Evolutionary conservation across 352 stramenopile species (phyloP), one percentile per base, ranked within the genome.

Genomic region (Globisporangium spinosum): DNA sequence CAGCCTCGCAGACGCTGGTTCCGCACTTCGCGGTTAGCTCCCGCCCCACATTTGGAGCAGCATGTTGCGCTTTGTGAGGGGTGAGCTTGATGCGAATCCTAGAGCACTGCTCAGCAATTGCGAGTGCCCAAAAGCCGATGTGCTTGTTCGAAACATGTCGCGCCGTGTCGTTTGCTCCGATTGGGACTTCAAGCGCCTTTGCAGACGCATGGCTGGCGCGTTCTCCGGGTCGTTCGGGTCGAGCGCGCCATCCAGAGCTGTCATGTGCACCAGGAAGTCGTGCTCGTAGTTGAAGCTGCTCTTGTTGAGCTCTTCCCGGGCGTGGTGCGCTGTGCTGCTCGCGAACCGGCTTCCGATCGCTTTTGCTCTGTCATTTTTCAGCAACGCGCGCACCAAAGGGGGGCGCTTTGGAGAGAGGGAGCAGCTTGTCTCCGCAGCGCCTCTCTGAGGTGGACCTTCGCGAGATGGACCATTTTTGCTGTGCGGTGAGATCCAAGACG

Each of bases 211-310:
- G 3, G 90, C 72, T 1, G 73, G 53, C 6, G 77, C 70, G 64
- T 95, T 90, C 5, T 87, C 78, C 3, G 88, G 88, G 62, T 95
- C 83, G 54, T 94, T 94, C 23, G 81, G 79, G 66, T 97, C 89
- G 7, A 97, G 58, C 2, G 32, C 17, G 2, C 69, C 43, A n/a
- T 77, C 47, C 27, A 81, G 69, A 0, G 76, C 69, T 1, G 72
- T 66, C 29, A 91, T 66, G 56, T 83, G 76, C 9, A 80, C 74
- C 47, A 93, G 74, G 47, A 91, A 93, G 61, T 89, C 82, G 54
- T 67, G 72, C 27, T 91, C 83, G 62, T 83, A 88, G 58, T 67
- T 84, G 68, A 89, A 89, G 3, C 61, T 63, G 6, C 72, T 68
- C 35, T 70, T 54, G 20, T 67, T 59, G n/a, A 58, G 58, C 32